phyloP scores from a whole-genome alignment of 2,329 filamentous ascomycete species.

The Lomentospora prolificans region DNA sequence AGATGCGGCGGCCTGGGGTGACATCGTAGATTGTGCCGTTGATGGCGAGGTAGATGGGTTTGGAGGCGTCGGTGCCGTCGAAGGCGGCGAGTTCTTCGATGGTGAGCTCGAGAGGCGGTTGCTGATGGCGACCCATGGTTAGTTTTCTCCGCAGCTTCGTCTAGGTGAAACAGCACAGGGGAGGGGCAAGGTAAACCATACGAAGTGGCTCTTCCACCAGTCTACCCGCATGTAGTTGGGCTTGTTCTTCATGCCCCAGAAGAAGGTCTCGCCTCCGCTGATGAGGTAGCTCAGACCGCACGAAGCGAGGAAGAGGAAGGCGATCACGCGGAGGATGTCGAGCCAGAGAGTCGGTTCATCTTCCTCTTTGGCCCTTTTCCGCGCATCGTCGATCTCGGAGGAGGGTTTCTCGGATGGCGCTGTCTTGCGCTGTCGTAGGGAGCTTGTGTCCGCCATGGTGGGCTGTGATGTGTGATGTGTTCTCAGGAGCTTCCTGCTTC shows the following conservation, averaged over 20 bases:
- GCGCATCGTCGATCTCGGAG: slow-evolving; percentile 14
- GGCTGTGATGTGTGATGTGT: background rate
- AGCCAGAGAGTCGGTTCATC: slow-evolving; percentile 53
- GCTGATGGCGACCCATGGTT: slow-evolving; percentile 37
- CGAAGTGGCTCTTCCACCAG: slow-evolving; percentile 50
- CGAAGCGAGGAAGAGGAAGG: slow-evolving; percentile 56
- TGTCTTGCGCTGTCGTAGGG: slow-evolving; percentile 11
- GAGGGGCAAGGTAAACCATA: slow-evolving; percentile 26
- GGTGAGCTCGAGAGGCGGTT: slow-evolving; percentile 59
- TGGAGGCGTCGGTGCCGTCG: slow-evolving; percentile 64
- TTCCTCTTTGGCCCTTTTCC: slow-evolving; percentile 34
- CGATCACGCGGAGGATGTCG: slow-evolving; percentile 60
- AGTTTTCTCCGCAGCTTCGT: slow-evolving; percentile 10
- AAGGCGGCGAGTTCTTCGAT: slow-evolving; percentile 62
- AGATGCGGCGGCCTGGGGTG: slow-evolving; percentile 54
- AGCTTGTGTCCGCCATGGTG: slow-evolving; percentile 12
- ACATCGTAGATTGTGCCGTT: slow-evolving; percentile 85
- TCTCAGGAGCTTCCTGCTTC: too few species aligned
- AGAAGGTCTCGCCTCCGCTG: slow-evolving; percentile 58
- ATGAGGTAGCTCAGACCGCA: slow-evolving; percentile 67
- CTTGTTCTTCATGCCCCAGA: slow-evolving; percentile 55
- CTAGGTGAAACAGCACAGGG: too few species aligned
- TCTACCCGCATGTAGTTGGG: slow-evolving; percentile 50
- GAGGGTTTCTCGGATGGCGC: slow-evolving; percentile 18
- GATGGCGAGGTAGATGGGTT: slow-evolving; percentile 83